A percentile compares a stretch with the other conserved stretches of the same genome.
phyloP scores from a whole-genome alignment of 2,329 filamentous ascomycete species.

The Lasiodiplodia sp. region DNA sequence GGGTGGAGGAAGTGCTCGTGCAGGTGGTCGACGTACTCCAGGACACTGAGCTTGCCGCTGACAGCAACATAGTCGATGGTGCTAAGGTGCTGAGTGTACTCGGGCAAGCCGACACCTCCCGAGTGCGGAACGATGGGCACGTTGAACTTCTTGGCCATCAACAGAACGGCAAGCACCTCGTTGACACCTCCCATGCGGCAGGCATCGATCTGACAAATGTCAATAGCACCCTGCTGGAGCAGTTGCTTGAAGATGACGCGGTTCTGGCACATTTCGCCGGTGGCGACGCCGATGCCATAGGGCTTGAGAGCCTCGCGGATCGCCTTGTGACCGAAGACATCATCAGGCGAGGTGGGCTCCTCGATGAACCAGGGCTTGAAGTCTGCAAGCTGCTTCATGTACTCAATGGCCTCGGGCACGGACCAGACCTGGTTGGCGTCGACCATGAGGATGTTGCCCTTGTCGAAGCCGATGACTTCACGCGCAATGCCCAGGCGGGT shows the following conservation, averaged over 20 bases:
- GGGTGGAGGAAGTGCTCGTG: slow-evolving; percentile 94
- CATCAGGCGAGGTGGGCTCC: slow-evolving; percentile 89
- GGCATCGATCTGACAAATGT: slow-evolving; percentile 89
- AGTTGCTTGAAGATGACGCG: slow-evolving; percentile 94
- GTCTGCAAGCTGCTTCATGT: slow-evolving; percentile 82
- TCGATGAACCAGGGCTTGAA: slow-evolving; percentile 96
- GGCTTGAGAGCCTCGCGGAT: slow-evolving; percentile 81
- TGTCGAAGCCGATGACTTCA: slow-evolving; percentile 81
- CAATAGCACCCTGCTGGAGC: slow-evolving; percentile 78
- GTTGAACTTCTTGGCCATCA: slow-evolving; percentile 81
- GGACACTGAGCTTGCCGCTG: slow-evolving; percentile 77
- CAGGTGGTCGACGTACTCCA: slow-evolving; percentile 92
- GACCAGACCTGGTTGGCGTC: slow-evolving; percentile 95
- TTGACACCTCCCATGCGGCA: slow-evolving; percentile 91
- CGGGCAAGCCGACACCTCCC: slow-evolving; percentile 86
- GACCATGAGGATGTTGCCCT: slow-evolving; percentile 86
- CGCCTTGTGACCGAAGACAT: slow-evolving; percentile 86
- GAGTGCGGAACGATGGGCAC: slow-evolving; percentile 89
- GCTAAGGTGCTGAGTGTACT: slow-evolving; percentile 92
- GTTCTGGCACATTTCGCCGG: slow-evolving; percentile 96
- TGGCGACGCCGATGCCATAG: slow-evolving; percentile 81
- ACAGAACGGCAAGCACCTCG: slow-evolving; percentile 87
- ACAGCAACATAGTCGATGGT: slow-evolving; percentile 94
- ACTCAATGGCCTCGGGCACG: slow-evolving; percentile 84
- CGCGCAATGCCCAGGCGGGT: slow-evolving; percentile 75